A percentile compares a stretch with the other conserved stretches of the same genome.
phyloP scores from a whole-genome alignment of 805 yeast genomes.

The Cyberlindnera subsufficiens region DNA sequence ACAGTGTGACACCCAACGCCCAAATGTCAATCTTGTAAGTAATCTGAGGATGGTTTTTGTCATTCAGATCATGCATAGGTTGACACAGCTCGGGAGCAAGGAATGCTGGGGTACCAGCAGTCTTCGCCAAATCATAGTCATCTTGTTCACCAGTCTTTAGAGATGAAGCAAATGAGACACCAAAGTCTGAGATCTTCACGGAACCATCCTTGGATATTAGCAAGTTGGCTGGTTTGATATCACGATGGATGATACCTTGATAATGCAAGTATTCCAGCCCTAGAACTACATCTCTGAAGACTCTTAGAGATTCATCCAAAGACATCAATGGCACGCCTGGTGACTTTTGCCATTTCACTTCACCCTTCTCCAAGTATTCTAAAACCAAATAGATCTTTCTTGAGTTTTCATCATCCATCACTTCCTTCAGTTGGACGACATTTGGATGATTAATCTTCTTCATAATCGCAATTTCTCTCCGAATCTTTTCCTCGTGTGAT shows the following conservation, averaged over 20 bases:
- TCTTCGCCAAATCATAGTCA: constrained; percentile 84
- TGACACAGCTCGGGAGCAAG: constrained; percentile 90
- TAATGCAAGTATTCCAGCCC: constrained; percentile 89
- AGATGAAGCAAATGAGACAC: constrained; percentile 74
- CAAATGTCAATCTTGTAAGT: constrained; percentile 90
- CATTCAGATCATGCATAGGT: constrained; percentile 30
- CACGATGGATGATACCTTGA: constrained; percentile 91
- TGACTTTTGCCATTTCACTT: constrained; percentile 70
- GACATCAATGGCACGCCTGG: constrained; percentile 62
- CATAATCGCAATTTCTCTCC: constrained; percentile 89
- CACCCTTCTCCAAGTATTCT: constrained; percentile 89
- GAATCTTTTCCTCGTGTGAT: constrained; percentile 64
- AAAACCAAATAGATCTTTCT: constrained; percentile 85
- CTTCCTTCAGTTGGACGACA: constrained; percentile 82
- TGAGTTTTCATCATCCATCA: constrained; percentile 77
- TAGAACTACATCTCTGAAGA: constrained; percentile 75
- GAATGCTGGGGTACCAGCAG: constrained; percentile 97
- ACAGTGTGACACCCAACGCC: constrained; percentile 93
- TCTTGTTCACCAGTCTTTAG: constrained; percentile 39
- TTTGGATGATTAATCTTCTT: constrained; percentile 89
- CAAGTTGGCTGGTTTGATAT: constrained; percentile 91
- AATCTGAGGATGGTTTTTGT: constrained; percentile 39
- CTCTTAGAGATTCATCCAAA: constrained; percentile 59
- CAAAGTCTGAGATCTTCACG: constrained; percentile 95
- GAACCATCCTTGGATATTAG: constrained; percentile 61